Evolutionary conservation across 768 basidiomycete species (phyloP), one percentile per base, ranked within the genome.

Genomic region (Lactarius trivialis): DNA sequence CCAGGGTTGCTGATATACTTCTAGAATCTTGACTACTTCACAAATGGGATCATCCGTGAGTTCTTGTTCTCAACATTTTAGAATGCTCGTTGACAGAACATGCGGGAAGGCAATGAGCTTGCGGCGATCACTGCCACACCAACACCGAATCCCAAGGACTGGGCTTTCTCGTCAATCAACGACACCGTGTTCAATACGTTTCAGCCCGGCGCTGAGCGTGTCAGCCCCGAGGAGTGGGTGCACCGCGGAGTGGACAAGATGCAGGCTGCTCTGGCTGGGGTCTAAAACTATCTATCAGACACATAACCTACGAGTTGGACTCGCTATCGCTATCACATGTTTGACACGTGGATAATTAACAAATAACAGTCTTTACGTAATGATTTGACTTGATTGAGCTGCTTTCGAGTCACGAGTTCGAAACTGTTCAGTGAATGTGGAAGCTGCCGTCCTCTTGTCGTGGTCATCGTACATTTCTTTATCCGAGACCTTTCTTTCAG

Each of bases 1-100:
- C 62, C 51, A 49, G 49, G n/a, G 36, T 56, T 32, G 30, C 63
- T 58, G 2, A 56, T 33, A 19, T 48, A 12, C 21, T n/a, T 67
- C 43, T 50, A 81, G 81, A 85, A 86, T 71, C 76, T 87, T 67
- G 86, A 89, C 68, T 83, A 88, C 71, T 88, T 86, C 72, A 88
- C 86, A 30, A 76, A 81, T 56, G 82, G 81, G 68, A 85, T 88
- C 70, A 86, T 88, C 66, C 80, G 85, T 81, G 70, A 67, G 78
- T 76, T 14, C 7, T 50, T 56, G 52, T 56, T 51, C 37, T 33
- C 15, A 52, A 11, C 30, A n/a, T 54, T 56, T 36, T 3, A 26
- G 39, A 36, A 33, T 53, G 28, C 41, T 48, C 37, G 52, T 56
- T 63, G 60, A 55, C 51, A 56, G 49, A 58, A 3, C 34, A 7